phyloP scores from a whole-genome alignment of 2,329 filamentous ascomycete species.

The Aotearoamyces nothofagi region DNA sequence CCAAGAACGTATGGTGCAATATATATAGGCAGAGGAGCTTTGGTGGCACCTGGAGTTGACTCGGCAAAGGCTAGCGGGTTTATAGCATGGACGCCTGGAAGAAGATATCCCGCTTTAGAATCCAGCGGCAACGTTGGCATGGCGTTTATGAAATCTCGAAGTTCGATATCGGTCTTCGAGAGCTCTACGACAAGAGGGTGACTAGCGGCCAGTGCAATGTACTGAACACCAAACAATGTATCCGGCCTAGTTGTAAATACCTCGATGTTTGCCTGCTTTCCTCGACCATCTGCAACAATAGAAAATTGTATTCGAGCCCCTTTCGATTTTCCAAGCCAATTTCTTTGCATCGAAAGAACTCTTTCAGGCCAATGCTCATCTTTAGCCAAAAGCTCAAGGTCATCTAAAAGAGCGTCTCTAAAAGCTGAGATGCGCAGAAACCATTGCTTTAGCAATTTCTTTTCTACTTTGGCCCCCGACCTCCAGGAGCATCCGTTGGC shows the following conservation, averaged over 20 bases:
- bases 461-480: slow-evolving; percentile 72
- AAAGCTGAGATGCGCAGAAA: slow-evolving; percentile 75
- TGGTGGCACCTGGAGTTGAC: slow-evolving; percentile 31
- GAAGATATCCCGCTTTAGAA: slow-evolving; percentile 51
- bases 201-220: slow-evolving; percentile 59
- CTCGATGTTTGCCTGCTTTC: slow-evolving; percentile 29
- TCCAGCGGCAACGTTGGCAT: slow-evolving; percentile 38
- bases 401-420: slow-evolving; percentile 54
- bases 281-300: slow-evolving; percentile 23
- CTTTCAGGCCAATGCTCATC: slow-evolving; percentile 64
- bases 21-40: slow-evolving; percentile 54
- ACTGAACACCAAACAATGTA: slow-evolving; percentile 78
- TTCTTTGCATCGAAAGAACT: slow-evolving; percentile 69
- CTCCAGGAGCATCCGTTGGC: slow-evolving; percentile 74
- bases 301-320: slow-evolving; percentile 62
- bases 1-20: slow-evolving; percentile 75
- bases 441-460: slow-evolving; percentile 71
- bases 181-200: slow-evolving; percentile 53
- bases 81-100: slow-evolving; percentile 44
- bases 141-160: slow-evolving; percentile 54
- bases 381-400: slow-evolving; percentile 49
- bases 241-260: slow-evolving; percentile 79
- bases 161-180: slow-evolving; percentile 40
- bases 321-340: slow-evolving; percentile 73
- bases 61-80: slow-evolving; percentile 49